A percentile compares a stretch with the other conserved stretches of the same genome.
Conservation (phyloP, 2,329 filamentous ascomycete genomes). For the Colletotrichum theobromicola region DNA sequence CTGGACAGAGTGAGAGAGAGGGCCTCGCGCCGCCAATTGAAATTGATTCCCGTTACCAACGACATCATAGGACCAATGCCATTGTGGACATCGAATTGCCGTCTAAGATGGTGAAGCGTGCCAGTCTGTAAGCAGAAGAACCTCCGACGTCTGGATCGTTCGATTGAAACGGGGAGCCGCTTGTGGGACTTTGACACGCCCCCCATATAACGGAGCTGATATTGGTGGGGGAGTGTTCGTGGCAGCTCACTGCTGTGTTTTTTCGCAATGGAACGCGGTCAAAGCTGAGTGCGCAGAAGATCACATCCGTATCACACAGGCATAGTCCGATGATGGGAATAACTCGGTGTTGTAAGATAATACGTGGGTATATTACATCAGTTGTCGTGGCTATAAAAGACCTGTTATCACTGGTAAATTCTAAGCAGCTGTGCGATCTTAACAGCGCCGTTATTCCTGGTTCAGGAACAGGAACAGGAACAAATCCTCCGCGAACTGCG, state of each 20-base stretch:
- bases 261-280: neutral
- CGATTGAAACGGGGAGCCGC: neutral
- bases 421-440: neutral
- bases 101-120: neutral
- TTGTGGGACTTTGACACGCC: neutral
- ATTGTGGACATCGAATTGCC: neutral
- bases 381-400: neutral
- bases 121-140: constrained; percentile 5
- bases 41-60: neutral
- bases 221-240: neutral
- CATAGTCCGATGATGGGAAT: neutral
- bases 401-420: neutral
- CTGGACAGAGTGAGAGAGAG: neutral
- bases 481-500: neutral
- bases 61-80: neutral
- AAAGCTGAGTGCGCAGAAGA: neutral
- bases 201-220: neutral
- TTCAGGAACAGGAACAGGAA: neutral
- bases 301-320: neutral
- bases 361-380: neutral
- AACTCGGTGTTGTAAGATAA: neutral
- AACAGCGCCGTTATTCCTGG: neutral
- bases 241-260: neutral
- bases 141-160: constrained; percentile 11
- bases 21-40: neutral